These are phyloP conservation scores for Ballota nigra DNA, from an alignment of 257 asterid genomes.

Conservation along the genomic window DNA sequence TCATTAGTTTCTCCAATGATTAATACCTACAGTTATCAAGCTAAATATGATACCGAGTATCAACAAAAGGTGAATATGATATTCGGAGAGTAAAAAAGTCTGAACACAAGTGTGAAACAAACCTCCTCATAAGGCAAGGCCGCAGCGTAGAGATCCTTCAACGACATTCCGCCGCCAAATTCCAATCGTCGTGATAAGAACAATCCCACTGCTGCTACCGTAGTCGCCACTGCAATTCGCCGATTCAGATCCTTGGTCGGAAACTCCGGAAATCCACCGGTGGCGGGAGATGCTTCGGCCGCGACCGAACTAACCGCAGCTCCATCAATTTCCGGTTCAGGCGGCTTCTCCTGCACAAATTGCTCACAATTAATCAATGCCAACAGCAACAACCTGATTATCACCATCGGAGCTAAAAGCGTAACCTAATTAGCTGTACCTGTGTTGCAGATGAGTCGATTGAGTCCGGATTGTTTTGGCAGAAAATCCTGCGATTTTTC, in stretches of 20 bases:
- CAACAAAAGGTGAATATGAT: neutral
- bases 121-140: slow-evolving; percentile 96
- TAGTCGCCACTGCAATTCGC: slow-evolving; percentile 63
- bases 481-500: slow-evolving; percentile 35
- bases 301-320: slow-evolving; percentile 15
- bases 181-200: slow-evolving; percentile 69
- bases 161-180: slow-evolving; percentile 71
- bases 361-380: neutral
- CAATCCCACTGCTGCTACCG: slow-evolving; percentile 67
- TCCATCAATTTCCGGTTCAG: slow-evolving; percentile 36
- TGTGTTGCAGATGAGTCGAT: slow-evolving; percentile 35
- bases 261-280: slow-evolving; percentile 56
- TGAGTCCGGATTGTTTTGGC: slow-evolving; percentile 42
- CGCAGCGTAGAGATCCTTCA: slow-evolving; percentile 77
- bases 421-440: slow-evolving; percentile 22
- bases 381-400: neutral
- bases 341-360: slow-evolving; percentile 52
- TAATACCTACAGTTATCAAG: neutral
- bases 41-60: no score
- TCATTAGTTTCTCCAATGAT: neutral
- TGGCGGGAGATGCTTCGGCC: slow-evolving; percentile 36
- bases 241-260: slow-evolving; percentile 66
- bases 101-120: neutral
- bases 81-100: neutral
- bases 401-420: neutral